Evolutionary conservation across 1,284 basidiomycete species (phyloP).

Genomic region (Pulchroboletus neoregius): DNA sequence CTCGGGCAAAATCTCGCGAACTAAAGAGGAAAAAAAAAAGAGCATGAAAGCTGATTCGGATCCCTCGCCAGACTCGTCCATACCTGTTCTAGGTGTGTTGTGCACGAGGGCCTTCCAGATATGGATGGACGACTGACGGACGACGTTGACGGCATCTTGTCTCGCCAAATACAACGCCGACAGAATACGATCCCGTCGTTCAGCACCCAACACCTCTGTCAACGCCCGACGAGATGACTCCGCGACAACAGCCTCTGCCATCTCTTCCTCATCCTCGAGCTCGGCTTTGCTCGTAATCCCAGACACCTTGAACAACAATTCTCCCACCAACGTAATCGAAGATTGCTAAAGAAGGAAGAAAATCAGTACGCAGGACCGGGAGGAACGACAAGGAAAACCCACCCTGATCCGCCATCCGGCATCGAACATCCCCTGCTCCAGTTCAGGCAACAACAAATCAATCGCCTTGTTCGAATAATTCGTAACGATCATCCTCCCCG

Average conservation of each 20-base stretch:
- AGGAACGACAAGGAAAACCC: constrained; percentile 28
- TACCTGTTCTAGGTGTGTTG: constrained; percentile 82
- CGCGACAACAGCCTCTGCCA: constrained; percentile 57
- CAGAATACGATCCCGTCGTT: constrained; percentile 88
- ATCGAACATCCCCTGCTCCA: constrained; percentile 96
- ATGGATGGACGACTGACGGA: constrained; percentile 89
- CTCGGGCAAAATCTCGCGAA: constrained; percentile 91
- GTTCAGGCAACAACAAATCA: constrained; percentile 90
- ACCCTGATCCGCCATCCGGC: constrained; percentile 93
- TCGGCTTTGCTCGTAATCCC: constrained; percentile 93
- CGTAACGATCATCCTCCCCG: constrained; percentile 97
- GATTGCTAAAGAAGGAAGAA: constrained; percentile 62
- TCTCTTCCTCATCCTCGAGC: constrained; percentile 77
- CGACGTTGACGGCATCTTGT: constrained; percentile 88
- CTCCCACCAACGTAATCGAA: constrained; percentile 93
- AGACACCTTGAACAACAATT: constrained; percentile 96
- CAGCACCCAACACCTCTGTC: constrained; percentile 82
- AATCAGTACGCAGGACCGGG: background rate
- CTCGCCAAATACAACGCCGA: constrained; percentile 91
- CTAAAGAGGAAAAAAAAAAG: constrained; percentile 35
- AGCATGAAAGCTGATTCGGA: background rate
- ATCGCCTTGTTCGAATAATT: constrained; percentile 94
- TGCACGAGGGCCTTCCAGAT: constrained; percentile 99
- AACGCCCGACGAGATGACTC: constrained; percentile 85
- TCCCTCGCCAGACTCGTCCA: constrained; percentile 3